phyloP scores from a whole-genome alignment of 164 flowering plant species.

The Nymphaea colorata region DNA sequence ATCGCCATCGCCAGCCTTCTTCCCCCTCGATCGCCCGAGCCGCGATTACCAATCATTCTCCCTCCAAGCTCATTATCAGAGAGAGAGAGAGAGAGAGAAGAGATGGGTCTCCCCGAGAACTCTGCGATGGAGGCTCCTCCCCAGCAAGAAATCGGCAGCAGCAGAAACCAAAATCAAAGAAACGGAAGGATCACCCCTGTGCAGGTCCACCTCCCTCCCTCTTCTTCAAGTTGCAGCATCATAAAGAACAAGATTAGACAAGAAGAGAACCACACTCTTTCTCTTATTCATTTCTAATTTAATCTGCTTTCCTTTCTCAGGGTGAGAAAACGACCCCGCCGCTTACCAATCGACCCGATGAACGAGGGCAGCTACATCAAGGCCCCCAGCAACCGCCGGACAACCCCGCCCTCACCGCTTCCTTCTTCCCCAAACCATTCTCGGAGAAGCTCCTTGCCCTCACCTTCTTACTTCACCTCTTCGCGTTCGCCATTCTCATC shows the following conservation, averaged over 20 bases:
- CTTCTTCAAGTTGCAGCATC: too few relatives aligned
- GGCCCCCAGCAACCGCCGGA: neutral
- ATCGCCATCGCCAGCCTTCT: too few relatives aligned
- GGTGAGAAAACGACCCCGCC: conserved; percentile 6
- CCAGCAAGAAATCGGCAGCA: neutral
- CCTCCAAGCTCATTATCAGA: too few relatives aligned
- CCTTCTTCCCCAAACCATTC: neutral
- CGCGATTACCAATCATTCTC: too few relatives aligned
- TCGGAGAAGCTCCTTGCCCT: neutral
- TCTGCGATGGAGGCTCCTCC: neutral
- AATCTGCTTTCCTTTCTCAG: conserved; percentile 9
- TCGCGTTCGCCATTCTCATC: conserved; percentile 15
- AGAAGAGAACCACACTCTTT: neutral
- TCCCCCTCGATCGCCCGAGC: too few relatives aligned
- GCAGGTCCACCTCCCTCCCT: neutral
- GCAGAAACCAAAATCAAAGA: neutral
- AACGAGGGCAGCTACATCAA: conserved; percentile 12
- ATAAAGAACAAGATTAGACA: too few relatives aligned
- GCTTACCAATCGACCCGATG: conserved; percentile 4
- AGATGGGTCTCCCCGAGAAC: neutral
- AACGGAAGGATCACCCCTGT: neutral
- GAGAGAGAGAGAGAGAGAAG: neutral
- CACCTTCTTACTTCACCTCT: conserved; percentile 31
- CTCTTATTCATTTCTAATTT: neutral
- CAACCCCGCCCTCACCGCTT: neutral